phyloP scores from a whole-genome alignment of 805 yeast genomes.

The Saccharomycopsis fermentans region DNA sequence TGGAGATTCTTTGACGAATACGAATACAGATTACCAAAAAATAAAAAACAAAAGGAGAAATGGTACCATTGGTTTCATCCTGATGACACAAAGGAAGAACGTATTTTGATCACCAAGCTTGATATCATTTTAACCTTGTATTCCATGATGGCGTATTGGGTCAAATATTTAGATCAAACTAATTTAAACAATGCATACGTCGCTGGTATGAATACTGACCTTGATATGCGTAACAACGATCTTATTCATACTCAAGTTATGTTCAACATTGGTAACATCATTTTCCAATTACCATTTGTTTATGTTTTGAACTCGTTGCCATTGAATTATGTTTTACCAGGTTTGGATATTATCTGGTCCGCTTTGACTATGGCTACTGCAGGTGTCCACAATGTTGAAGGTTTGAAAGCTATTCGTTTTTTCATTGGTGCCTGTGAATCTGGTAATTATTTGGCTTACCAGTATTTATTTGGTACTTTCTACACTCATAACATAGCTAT shows the following conservation, averaged over 20 bases:
- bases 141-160: conserved; percentile 56
- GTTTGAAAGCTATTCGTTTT: conserved; percentile 53
- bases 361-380: conserved; percentile 49
- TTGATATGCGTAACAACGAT: conserved; percentile 52
- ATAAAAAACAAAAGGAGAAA: conserved; percentile 24
- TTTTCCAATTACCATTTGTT: conserved; percentile 57
- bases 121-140: conserved; percentile 46
- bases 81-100: conserved; percentile 32
- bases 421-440: conserved; percentile 63
- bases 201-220: conserved; percentile 47
- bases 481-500: conserved; percentile 46
- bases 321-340: conserved; percentile 42
- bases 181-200: conserved; percentile 59
- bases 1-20: conserved; percentile 45
- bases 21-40: conserved; percentile 40
- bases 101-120: conserved; percentile 38
- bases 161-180: conserved; percentile 52
- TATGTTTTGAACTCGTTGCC: conserved; percentile 47
- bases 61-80: conserved; percentile 41
- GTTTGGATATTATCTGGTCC: conserved; percentile 59
- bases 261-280: conserved; percentile 47
- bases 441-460: conserved; percentile 52
- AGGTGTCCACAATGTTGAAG: conserved; percentile 37
- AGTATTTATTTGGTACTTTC: conserved; percentile 46
- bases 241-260: conserved; percentile 48